Conservation (phyloP, 805 yeast species). For the Hemisphaericaspora nanyangensis region DNA sequence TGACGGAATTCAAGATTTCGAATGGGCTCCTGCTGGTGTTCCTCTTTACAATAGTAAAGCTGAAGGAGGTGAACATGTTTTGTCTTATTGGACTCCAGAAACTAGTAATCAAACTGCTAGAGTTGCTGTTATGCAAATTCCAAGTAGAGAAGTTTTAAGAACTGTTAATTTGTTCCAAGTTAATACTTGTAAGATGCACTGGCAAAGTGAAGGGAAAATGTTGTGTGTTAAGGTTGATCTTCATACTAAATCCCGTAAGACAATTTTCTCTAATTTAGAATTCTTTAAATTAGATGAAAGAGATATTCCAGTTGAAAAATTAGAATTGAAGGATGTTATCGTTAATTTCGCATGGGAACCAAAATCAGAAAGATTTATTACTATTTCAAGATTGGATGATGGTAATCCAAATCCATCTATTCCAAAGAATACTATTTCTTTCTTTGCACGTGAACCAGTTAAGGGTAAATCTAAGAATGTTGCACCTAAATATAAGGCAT, state of each 20-base stretch:
- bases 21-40: conserved; percentile 90
- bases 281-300: conserved; percentile 83
- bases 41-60: conserved; percentile 53
- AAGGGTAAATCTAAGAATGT: conserved; percentile 45
- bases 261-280: conserved; percentile 86
- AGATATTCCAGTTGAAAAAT: conserved; percentile 90
- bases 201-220: conserved; percentile 86
- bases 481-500: conserved; percentile 51
- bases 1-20: conserved; percentile 84
- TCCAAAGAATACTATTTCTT: conserved; percentile 62
- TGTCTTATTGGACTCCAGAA: conserved; percentile 98
- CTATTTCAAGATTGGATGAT: conserved; percentile 61
- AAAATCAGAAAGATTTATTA: conserved; percentile 77
- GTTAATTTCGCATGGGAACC: conserved; percentile 96
- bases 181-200: conserved; percentile 80
- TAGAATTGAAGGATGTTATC: conserved; percentile 88
- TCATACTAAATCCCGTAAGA: conserved; percentile 93
- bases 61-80: conserved; percentile 57
- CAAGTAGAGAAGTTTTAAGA: conserved; percentile 78
- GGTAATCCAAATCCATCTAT: conserved; percentile 60
- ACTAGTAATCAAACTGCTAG: conserved; percentile 88
- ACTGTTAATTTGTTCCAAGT: conserved; percentile 94
- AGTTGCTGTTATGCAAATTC: conserved; percentile 85
- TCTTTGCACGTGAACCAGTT: conserved; percentile 75
- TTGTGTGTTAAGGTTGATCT: conserved; percentile 95